Percentiles rank a stretch among this genome's conserved stretches.
Evolutionary conservation across 345 rosid species (phyloP).

Genomic region (Citrus unshiu): DNA sequence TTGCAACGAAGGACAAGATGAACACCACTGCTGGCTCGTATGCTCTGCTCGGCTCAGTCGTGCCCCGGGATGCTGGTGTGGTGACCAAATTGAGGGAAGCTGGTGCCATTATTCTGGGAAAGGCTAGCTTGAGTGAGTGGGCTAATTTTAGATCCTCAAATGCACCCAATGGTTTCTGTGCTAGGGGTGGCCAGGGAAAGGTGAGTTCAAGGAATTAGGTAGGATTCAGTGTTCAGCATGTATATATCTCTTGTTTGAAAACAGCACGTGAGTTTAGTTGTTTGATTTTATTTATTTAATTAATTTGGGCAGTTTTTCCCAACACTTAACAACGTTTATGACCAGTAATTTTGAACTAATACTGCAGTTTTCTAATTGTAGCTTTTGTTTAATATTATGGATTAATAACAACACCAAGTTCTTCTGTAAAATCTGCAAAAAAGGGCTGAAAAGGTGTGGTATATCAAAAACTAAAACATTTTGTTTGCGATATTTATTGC

Average conservation of each 20-base stretch:
- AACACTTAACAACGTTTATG: too few relatives aligned
- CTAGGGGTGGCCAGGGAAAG: slow-evolving; percentile 67
- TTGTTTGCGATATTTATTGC: background rate
- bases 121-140: slow-evolving; percentile 85
- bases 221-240: too few relatives aligned
- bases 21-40: slow-evolving; percentile 73
- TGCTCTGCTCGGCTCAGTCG: slow-evolving; percentile 59
- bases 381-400: too few relatives aligned
- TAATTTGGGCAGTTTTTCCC: too few relatives aligned
- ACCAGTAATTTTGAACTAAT: too few relatives aligned
- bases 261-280: too few relatives aligned
- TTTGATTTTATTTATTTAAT: too few relatives aligned
- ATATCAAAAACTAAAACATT: too few relatives aligned
- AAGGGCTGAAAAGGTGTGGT: background rate
- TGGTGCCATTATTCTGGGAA: slow-evolving; percentile 72
- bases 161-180: slow-evolving; percentile 45
- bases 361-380: too few relatives aligned
- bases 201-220: slow-evolving; percentile 18
- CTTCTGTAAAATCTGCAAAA: background rate
- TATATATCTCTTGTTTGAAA: too few relatives aligned
- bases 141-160: slow-evolving; percentile 27
- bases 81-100: slow-evolving; percentile 51
- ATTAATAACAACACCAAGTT: background rate
- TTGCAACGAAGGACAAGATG: slow-evolving; percentile 59
- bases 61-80: slow-evolving; percentile 61